Evolutionary conservation across 257 asterid genomes (phyloP), one percentile per base, ranked within the genome.

Genomic region (Scutellaria galericulata): DNA sequence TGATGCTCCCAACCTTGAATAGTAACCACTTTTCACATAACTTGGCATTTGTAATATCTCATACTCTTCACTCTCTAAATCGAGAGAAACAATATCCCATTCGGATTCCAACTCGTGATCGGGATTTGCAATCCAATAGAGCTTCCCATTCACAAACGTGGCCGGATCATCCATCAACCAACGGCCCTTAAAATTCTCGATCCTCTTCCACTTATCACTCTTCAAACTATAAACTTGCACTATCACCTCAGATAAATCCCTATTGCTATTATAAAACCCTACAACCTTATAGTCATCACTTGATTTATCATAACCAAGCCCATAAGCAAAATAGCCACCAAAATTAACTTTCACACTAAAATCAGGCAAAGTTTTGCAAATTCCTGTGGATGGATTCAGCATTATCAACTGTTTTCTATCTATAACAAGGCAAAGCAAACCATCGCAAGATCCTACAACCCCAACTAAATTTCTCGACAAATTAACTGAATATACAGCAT

Each of bases 201-300:
- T 73, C 63, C 22, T 80, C 66, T 53, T 83, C 96, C 97, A 88
- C 40, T 83, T 40, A 78, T 85, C 78, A 9, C 39, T 59, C 60
- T 71, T 88, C 81, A 81, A 41, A 68, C 93, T 82, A 42, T 85
- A 89, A 22, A 87, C 79, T 51, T 44, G 51, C 54, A 86, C 87
- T 45, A 57, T 70, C 58, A 68, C 41, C 71, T 64, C 86, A 61
- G 64, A 73, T 3, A 31, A 76, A 51, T 66, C 70, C 14, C 60
- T 47, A 20, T 44, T 54, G 11, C 55, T 42, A 41, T 75, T 74
- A 58, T 74, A 80, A 54, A 89, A 57, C 0, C 75, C 82, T 64
- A 89, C 93, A n/a, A 86, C 81, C 53, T 89, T 91, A 60, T 89
- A 91, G 71, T 89, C 90, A 67, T 83, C 82, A 7, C 50, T 78